phyloP scores from a whole-genome alignment of 768 basidiomycete genomes.

The Tulasnella sp. region DNA sequence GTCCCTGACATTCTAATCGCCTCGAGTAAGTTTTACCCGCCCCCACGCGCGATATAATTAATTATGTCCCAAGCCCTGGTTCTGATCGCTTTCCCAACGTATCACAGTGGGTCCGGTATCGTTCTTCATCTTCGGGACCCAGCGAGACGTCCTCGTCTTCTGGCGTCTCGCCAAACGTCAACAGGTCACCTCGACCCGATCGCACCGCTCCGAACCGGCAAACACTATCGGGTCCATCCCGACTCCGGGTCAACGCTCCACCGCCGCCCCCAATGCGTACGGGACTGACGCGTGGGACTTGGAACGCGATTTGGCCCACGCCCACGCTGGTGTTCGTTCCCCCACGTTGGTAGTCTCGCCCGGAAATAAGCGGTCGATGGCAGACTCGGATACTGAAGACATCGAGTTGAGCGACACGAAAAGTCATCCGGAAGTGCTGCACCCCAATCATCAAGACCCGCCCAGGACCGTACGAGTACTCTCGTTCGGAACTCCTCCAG shows the following conservation, averaged over 20 bases:
- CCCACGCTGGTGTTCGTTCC: neutral
- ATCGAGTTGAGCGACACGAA: neutral
- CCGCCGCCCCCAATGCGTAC: neutral
- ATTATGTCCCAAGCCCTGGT: neutral
- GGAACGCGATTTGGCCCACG: neutral
- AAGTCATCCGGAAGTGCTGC: neutral
- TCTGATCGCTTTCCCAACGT: neutral
- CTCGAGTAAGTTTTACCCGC: neutral
- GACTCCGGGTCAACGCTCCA: neutral
- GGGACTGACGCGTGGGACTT: neutral
- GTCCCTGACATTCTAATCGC: slow-evolving; percentile 1
- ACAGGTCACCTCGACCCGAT: neutral
- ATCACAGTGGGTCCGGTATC: neutral
- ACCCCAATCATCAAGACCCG: neutral
- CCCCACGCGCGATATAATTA: too few relatives aligned
- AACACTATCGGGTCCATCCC: neutral
- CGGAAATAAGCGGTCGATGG: neutral
- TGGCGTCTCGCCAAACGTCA: neutral
- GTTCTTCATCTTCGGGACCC: slow-evolving; percentile 1
- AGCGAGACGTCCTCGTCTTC: neutral
- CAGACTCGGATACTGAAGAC: neutral
- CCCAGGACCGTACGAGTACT: neutral
- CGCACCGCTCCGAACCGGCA: neutral
- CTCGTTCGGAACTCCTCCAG: neutral
- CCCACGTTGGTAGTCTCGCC: neutral